Evolutionary conservation across 2,329 filamentous ascomycete genomes (phyloP).

Genomic region (Alternaria tenuissima): DNA sequence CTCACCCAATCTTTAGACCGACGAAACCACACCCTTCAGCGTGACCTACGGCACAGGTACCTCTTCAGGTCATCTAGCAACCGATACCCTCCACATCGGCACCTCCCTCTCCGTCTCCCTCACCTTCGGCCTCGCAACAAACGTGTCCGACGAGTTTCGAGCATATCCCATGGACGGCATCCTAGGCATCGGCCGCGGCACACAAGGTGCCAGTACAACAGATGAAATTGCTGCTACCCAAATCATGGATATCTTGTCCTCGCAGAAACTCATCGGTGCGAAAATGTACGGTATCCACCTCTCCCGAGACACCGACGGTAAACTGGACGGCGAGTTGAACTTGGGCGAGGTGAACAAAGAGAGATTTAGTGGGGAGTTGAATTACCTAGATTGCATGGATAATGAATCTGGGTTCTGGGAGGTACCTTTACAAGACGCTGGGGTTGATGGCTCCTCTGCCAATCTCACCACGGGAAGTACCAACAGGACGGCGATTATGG

Average conservation of each 20-base stretch:
- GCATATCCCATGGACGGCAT: slow-evolving; percentile 89
- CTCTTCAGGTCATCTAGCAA: slow-evolving; percentile 71
- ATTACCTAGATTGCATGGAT: slow-evolving; percentile 66
- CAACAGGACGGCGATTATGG: slow-evolving; percentile 72
- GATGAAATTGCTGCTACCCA: slow-evolving; percentile 64
- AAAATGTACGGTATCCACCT: slow-evolving; percentile 78
- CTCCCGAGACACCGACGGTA: slow-evolving; percentile 69
- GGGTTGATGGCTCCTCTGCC: slow-evolving; percentile 65
- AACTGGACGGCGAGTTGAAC: slow-evolving; percentile 77
- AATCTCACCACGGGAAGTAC: slow-evolving; percentile 47
- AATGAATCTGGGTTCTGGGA: slow-evolving; percentile 72
- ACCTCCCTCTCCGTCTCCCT: slow-evolving; percentile 70
- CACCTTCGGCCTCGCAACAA: slow-evolving; percentile 75
- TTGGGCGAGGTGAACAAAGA: slow-evolving; percentile 75
- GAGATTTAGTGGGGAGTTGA: slow-evolving; percentile 73
- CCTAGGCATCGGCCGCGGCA: slow-evolving; percentile 74
- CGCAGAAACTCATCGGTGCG: slow-evolving; percentile 64
- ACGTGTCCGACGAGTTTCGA: slow-evolving; percentile 76
- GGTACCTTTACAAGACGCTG: slow-evolving; percentile 71
- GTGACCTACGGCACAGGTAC: slow-evolving; percentile 81
- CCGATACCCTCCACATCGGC: slow-evolving; percentile 73
- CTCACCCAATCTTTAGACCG: slow-evolving; percentile 45
- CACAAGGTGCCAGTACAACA: slow-evolving; percentile 36
- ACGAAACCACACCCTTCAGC: slow-evolving; percentile 62
- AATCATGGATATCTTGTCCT: slow-evolving; percentile 70